Evolutionary conservation across 108 stramenopile species (phyloP).

Genomic region (Fragilaria radians): DNA sequence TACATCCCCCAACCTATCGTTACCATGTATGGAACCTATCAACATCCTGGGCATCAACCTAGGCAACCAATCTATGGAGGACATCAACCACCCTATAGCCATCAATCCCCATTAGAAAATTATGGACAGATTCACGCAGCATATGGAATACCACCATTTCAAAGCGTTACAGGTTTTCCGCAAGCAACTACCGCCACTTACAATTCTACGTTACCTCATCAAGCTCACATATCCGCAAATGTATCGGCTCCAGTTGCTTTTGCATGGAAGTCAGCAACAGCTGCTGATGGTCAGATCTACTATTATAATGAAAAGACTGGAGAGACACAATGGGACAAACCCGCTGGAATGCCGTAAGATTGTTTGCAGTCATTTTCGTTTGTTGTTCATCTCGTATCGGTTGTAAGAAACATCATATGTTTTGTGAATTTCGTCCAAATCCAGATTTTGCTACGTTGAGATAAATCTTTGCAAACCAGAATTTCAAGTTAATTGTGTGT

Average conservation of each 20-base stretch:
- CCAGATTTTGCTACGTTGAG: too few species aligned
- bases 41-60: constrained; percentile 22
- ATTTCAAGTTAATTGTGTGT: too few species aligned
- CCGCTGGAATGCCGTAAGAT: constrained; percentile 67
- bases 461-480: too few species aligned
- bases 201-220: constrained; percentile 11
- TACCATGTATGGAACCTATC: constrained; percentile 25
- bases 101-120: constrained; percentile 12
- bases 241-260: constrained; percentile 18
- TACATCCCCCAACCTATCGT: constrained; percentile 19
- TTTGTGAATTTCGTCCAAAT: too few species aligned
- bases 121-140: constrained; percentile 12
- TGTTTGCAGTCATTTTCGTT: background rate
- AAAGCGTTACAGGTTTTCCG: constrained; percentile 16
- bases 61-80: constrained; percentile 11
- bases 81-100: constrained; percentile 6
- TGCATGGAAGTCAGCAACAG: constrained; percentile 58
- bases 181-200: background rate
- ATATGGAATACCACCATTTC: constrained; percentile 27
- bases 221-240: constrained; percentile 8
- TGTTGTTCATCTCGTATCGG: background rate
- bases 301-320: constrained; percentile 86
- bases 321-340: constrained; percentile 87
- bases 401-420: too few species aligned
- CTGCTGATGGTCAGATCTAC: constrained; percentile 80